Conservation (phyloP, 495 filamentous ascomycete species). For the Aspergillus carlsbadensis region DNA sequence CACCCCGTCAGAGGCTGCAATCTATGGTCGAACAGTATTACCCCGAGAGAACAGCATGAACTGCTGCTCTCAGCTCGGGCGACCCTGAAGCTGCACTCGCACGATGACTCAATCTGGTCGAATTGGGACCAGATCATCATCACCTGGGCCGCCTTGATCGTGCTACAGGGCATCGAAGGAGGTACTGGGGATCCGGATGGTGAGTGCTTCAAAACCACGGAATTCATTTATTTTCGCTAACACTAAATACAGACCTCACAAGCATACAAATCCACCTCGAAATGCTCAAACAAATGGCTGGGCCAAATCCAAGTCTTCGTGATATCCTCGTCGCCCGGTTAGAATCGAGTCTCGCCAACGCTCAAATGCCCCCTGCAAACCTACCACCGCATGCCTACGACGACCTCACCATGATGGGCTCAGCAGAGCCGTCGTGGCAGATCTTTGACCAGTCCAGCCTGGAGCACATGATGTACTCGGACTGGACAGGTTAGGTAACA, state of each 20-base stretch:
- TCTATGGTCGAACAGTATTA: slow-evolving; percentile 3
- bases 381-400: background rate
- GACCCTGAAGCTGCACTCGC: slow-evolving; percentile 1
- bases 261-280: slow-evolving; percentile 5
- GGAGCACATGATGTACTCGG: slow-evolving; percentile 3
- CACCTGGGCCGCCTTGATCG: slow-evolving; percentile 6
- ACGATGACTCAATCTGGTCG: slow-evolving; percentile 7
- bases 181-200: slow-evolving; percentile 4
- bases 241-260: background rate
- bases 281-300: slow-evolving; percentile 2
- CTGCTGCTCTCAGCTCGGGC: slow-evolving; percentile 4
- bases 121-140: slow-evolving; percentile 6
- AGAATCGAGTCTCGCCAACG: slow-evolving; percentile 1
- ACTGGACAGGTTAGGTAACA: background rate
- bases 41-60: background rate
- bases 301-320: background rate
- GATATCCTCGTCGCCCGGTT: slow-evolving; percentile 5
- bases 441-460: slow-evolving; percentile 5
- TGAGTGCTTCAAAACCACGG: background rate
- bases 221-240: background rate
- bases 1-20: slow-evolving; percentile 3
- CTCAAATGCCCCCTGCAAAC: background rate
- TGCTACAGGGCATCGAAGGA: background rate
- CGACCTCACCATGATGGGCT: background rate
- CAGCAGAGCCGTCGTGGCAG: background rate